Percentiles rank a stretch among this genome's conserved stretches.
Evolutionary conservation across 768 basidiomycete species (phyloP).

Genomic region (Pleurotus djamor): DNA sequence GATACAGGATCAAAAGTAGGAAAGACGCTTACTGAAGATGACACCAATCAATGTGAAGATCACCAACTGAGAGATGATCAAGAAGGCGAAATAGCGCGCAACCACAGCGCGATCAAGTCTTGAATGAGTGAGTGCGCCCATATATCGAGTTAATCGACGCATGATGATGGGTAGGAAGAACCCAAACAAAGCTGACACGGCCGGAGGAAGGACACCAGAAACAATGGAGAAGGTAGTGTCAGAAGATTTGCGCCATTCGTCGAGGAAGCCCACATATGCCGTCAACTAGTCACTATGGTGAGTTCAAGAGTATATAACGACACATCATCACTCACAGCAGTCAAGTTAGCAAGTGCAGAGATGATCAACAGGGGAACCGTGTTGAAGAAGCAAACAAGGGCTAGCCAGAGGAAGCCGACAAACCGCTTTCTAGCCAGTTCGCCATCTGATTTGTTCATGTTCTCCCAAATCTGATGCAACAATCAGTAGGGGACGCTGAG

Average conservation of each 20-base stretch:
- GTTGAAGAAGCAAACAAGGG: slow-evolving; percentile 88
- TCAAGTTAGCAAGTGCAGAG: slow-evolving; percentile 89
- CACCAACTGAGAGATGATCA: slow-evolving; percentile 90
- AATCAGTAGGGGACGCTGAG: not conserved
- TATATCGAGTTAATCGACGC: slow-evolving; percentile 80
- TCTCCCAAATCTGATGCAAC: slow-evolving; percentile 75
- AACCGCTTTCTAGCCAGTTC: slow-evolving; percentile 65
- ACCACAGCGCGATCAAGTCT: slow-evolving; percentile 88
- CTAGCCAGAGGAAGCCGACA: slow-evolving; percentile 78
- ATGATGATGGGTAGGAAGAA: slow-evolving; percentile 92
- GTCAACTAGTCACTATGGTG: slow-evolving; percentile 42
- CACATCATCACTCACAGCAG: slow-evolving; percentile 49
- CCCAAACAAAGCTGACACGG: slow-evolving; percentile 84
- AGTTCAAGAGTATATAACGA: not conserved
- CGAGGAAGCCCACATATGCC: slow-evolving; percentile 71
- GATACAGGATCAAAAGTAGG: not conserved
- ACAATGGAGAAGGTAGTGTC: slow-evolving; percentile 73
- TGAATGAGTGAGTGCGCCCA: slow-evolving; percentile 67
- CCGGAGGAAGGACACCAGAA: slow-evolving; percentile 91
- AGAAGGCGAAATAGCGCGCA: slow-evolving; percentile 90
- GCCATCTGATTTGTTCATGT: slow-evolving; percentile 72
- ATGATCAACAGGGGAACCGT: slow-evolving; percentile 90
- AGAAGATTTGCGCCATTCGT: slow-evolving; percentile 66
- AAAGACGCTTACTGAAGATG: slow-evolving; percentile 62
- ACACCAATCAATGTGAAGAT: slow-evolving; percentile 95